Base-by-base conservation (phyloP, 805 yeast species). In the Priceomyces carsonii region DNA sequence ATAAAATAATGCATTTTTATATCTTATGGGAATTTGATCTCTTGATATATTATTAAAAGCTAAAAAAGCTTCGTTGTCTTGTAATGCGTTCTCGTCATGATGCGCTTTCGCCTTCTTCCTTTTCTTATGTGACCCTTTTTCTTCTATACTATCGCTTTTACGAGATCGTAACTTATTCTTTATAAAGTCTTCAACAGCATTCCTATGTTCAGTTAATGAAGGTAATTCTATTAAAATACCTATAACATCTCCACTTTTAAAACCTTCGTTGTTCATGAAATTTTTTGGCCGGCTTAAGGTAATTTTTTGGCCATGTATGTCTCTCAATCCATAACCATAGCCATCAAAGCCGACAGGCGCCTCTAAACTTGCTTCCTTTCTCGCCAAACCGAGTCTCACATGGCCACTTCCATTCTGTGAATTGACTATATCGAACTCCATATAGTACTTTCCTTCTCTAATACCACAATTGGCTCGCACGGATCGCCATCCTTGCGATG, bases 321-420 rank as follows among this genome's bases (percentile, higher is more conserved):
- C 97, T 40, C 97, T 71, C 2, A 93, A 52, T 2, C 96, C 97
- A 58, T 93, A 91, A 0, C 96, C 91, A 61, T 89, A 93, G 0
- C 89, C 91, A 59, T 93, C 98, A 50, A 78, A 87, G 3, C 99
- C 99, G 5, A 90, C 93, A 0, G 99, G 98, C 0, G 95, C 95
- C 47, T 91, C 97, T 28, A 90, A 60, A 32, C 88, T 77, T 2
- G 96, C 93, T 52, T 91, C 98, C 42, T 88, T 73, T 34, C 98
- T 66, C 0, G 83, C 83, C 23, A 91, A 53, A 0, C 99, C 99
- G 18, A 90, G 53, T 18, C 99, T 63, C 1, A 93, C 88, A 56
- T 90, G 91, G 10, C 66, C 54, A 16, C 51, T 55, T 15, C 45
- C 47, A 21, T 62, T 52, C 38, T 58, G 63, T 6, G 73, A 71